These are phyloP conservation scores for Domatiomyces globalis DNA, from an alignment of 2,329 filamentous ascomycete species.

Conservation along the genomic window DNA sequence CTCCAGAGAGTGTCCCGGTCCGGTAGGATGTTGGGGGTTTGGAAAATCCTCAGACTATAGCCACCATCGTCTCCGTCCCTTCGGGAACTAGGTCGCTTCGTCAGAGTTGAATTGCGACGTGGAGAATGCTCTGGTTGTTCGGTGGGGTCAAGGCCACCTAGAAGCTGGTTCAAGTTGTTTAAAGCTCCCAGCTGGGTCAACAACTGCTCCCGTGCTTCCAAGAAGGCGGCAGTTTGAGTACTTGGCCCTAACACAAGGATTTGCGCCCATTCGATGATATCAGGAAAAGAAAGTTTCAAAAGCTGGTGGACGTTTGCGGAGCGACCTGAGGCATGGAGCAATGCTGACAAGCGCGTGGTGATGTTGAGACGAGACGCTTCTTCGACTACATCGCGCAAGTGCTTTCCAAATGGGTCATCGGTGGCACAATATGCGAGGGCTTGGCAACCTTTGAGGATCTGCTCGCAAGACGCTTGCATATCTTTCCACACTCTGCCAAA, in stretches of 20 bases:
- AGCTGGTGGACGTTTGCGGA: neutral
- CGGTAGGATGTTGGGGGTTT: neutral
- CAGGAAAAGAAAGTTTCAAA: neutral
- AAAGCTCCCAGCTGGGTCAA: neutral
- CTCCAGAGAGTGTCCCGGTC: neutral
- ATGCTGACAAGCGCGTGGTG: neutral
- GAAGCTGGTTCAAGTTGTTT: neutral
- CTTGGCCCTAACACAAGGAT: neutral
- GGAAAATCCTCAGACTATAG: neutral
- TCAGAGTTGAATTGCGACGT: neutral
- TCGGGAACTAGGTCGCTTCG: neutral
- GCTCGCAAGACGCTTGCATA: slow-evolving; percentile 10
- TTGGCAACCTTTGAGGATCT: slow-evolving; percentile 8
- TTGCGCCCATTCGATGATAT: neutral
- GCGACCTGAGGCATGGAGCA: neutral
- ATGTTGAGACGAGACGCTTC: neutral
- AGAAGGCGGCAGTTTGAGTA: neutral
- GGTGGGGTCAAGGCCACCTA: neutral
- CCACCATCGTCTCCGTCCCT: neutral
- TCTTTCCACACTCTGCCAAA: slow-evolving; percentile 7
- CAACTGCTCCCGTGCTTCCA: neutral
- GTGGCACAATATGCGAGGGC: slow-evolving; percentile 7
- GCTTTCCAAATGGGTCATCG: slow-evolving; percentile 8
- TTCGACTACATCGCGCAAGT: slow-evolving; percentile 5
- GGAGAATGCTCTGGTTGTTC: neutral